Base-by-base conservation (phyloP, 2,329 filamentous ascomycete genomes). In the Trichoderma hamatum region DNA sequence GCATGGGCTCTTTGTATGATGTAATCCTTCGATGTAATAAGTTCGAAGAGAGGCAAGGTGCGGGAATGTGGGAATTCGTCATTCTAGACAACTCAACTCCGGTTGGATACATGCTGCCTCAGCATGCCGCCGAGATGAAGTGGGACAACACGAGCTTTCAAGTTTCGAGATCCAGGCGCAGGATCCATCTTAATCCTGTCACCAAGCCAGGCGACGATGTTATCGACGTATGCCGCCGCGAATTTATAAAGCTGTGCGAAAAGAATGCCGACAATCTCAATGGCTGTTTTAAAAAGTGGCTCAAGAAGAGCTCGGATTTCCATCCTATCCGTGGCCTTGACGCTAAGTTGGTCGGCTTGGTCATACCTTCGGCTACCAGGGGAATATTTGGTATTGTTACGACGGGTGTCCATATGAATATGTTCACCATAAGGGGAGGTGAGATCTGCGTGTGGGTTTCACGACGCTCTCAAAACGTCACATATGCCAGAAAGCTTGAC, bases 361-460 rank as follows among this genome's bases (percentile, higher is more conserved):
- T 72, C 46, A 76, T 80, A 11, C 77, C 79, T 3, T 74, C 77
- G 11, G 76, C 78, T 3, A 70, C 76, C 32, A 73, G 79, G 4
- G 79, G 79, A 1, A 71, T 80, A 11, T 75, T 81, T 32, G 79
- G 79, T 6, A 73, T 80, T 39, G 72, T 78, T 36, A 81, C 79
- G 2, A 75, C 77, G 5, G 79, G 79, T 9, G 76, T 79, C 2
- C 79, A 81, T 68, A 74, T 81, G 70, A 81, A 79, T 70, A 76
- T 79, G 56, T 81, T 76, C 71, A 77, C 75, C 36, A 68, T 74
- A 54, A 75, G 72, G 54, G 72, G 70, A n/a, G 72, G 74, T 26
- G 73, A 46, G 39, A 71, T 71, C 68, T 75, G 74, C 39, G 75
- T 80, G 49, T 81, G 79, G 79, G 76, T 81, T 46, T 74, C 78